Conservation (phyloP, 2,329 filamentous ascomycete species). For the Zymoseptoria pseudotritici region DNA sequence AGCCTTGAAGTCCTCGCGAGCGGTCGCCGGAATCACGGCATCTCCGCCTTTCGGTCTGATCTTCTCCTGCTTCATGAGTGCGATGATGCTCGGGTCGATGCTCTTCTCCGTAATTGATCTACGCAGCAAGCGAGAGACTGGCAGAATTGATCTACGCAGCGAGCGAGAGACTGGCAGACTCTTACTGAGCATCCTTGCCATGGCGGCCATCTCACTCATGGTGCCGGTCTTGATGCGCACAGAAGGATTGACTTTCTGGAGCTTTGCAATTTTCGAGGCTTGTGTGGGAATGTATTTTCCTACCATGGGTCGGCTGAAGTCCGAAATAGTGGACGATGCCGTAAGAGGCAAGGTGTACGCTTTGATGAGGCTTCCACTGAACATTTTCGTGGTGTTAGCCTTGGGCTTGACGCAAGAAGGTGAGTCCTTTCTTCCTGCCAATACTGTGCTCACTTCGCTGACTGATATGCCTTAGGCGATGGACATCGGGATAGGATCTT, state of each 20-base stretch:
- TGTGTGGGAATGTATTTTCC: conserved; percentile 54
- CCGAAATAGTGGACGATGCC: conserved; percentile 47
- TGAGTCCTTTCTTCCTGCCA: not conserved
- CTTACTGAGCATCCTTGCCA: conserved; percentile 35
- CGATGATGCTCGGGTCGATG: conserved; percentile 53
- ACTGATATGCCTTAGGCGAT: conserved; percentile 7
- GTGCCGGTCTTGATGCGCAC: conserved; percentile 34
- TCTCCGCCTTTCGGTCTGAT: conserved; percentile 43
- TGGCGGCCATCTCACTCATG: conserved; percentile 32
- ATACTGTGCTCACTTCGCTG: not conserved
- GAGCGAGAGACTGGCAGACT: conserved; percentile 20
- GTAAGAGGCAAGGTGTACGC: conserved; percentile 50
- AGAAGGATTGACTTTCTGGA: conserved; percentile 45
- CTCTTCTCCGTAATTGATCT: conserved; percentile 36
- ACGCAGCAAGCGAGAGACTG: conserved; percentile 9
- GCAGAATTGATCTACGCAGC: conserved; percentile 12
- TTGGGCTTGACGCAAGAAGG: conserved; percentile 39
- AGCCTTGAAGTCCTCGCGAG: conserved; percentile 35
- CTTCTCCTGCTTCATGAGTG: conserved; percentile 53
- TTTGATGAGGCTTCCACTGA: conserved; percentile 51
- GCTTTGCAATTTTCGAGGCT: conserved; percentile 51
- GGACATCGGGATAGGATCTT: conserved; percentile 10
- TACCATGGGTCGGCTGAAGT: conserved; percentile 49
- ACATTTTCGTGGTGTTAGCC: conserved; percentile 49
- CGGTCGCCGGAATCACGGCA: not conserved